Evolutionary conservation across 1,284 basidiomycete species (phyloP).

Genomic region (Ustilago lituana): DNA sequence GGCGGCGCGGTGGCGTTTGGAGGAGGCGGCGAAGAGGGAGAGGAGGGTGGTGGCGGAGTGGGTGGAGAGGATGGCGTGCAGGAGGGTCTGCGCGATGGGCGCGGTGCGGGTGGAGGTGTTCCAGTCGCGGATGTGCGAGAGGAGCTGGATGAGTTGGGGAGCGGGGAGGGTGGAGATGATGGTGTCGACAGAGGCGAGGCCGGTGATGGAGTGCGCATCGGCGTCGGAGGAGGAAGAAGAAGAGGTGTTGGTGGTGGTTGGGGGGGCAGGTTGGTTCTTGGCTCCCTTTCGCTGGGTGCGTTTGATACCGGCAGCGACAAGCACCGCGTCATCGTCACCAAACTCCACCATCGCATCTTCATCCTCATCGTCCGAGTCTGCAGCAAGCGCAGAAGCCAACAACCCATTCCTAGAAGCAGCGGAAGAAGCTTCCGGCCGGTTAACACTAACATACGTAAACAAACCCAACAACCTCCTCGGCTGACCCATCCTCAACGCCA

Average conservation of each 20-base stretch:
- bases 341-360: neutral
- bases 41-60: conserved; percentile 78
- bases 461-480: conserved; percentile 85
- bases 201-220: conserved; percentile 52
- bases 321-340: conserved; percentile 4
- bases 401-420: neutral
- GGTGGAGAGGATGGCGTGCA: conserved; percentile 83
- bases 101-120: conserved; percentile 89
- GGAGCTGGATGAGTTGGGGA: conserved; percentile 80
- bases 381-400: conserved; percentile 2
- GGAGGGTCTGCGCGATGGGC: conserved; percentile 82
- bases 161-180: conserved; percentile 79
- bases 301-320: conserved; percentile 3
- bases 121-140: conserved; percentile 89
- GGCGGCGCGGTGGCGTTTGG: conserved; percentile 9
- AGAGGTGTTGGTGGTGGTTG: neutral
- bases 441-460: conserved; percentile 71
- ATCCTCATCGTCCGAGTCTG: conserved; percentile 11
- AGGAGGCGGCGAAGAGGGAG: conserved; percentile 72
- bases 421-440: conserved; percentile 33
- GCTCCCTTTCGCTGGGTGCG: neutral
- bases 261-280: neutral
- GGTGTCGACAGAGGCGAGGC: conserved; percentile 64
- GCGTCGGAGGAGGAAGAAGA: conserved; percentile 1
- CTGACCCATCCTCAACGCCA: conserved; percentile 91